Evolutionary conservation across 192 early-diverging fungal genomes (phyloP), one percentile per base, ranked within the genome.

Genomic region (Obelidium mucronatum): DNA sequence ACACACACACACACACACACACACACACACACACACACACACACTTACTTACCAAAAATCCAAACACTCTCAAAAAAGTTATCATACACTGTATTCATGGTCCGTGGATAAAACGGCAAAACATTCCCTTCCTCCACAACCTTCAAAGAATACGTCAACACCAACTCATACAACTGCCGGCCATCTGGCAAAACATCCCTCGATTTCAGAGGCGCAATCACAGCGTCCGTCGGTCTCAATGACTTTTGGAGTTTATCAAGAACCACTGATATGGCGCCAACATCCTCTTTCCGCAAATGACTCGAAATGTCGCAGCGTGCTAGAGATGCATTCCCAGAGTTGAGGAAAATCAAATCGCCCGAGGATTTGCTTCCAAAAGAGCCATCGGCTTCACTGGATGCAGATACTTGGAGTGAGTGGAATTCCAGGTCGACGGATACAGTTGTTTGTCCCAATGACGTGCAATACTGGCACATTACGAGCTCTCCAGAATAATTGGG

Each of bases 401-500:
- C 83, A 1, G 85, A 81, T 2, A 75, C 40, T 55, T 86, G 80
- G 51, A 96, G 85, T 24, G 94, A 94, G 74, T 92, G 91, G 81
- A 98, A 97, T n/a, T 85, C 85, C 13, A 97, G 44, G 15, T 88
- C 84, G 17, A 96, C 77, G 35, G 89, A 88, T 11, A 97, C 79
- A 34, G 80, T 78, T 73, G 94, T 92, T 15, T 81, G 75, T 34
- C 89, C 95, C 33, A 92, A 81, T 66, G 88, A 86, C 54, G 90
- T 92, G 95, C 97, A 99, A 80, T 93, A 96, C 77, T 96, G 95
- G 1, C 94, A 94, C 40, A 98, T 33, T 1, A 59, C 67, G 8
- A 77, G 31, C 58, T 76, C 42, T 54, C 33, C 17, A 60, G 67
- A 39, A n/a, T 82, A 83, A 17, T 39, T 51, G 24, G 34, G 53